A percentile compares a stretch with the other conserved stretches of the same genome.
These are phyloP conservation scores for Colletotrichum godetiae DNA, from an alignment of 2,329 filamentous ascomycete genomes.

Conservation along the genomic window DNA sequence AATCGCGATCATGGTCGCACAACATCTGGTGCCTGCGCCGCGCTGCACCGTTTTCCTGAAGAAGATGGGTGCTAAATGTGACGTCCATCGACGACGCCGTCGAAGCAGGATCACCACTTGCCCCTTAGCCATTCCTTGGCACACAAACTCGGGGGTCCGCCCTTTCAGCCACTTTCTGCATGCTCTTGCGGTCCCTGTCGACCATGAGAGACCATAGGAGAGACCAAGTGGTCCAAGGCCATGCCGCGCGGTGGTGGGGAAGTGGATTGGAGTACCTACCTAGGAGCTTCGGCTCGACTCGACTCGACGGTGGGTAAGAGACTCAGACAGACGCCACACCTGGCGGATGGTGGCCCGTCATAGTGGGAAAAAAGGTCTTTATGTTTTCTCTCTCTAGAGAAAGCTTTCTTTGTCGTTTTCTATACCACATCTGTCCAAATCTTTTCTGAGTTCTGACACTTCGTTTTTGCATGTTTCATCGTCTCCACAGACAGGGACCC, in stretches of 20 bases:
- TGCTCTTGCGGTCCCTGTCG: slow-evolving; percentile 8
- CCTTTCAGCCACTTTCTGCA: slow-evolving; percentile 19
- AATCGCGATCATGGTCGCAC: neutral
- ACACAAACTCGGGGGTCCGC: neutral
- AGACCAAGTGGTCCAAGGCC: neutral
- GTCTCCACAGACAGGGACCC: slow-evolving; percentile 22
- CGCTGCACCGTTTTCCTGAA: slow-evolving; percentile 3
- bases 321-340: slow-evolving; percentile 24
- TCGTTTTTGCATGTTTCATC: slow-evolving; percentile 35
- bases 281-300: slow-evolving; percentile 1
- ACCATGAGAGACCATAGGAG: neutral
- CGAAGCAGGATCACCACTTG: slow-evolving; percentile 3
- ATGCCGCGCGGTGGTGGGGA: slow-evolving; percentile 30
- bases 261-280: neutral
- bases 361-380: slow-evolving; percentile 6
- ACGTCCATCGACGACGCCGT: neutral
- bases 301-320: neutral
- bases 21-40: neutral
- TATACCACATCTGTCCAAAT: slow-evolving; percentile 7
- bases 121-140: slow-evolving; percentile 27
- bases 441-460: slow-evolving; percentile 8
- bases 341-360: slow-evolving; percentile 13
- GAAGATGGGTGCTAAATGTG: slow-evolving; percentile 4
- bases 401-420: slow-evolving; percentile 29
- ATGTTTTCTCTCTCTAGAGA: slow-evolving; percentile 2